Evolutionary conservation across 495 filamentous ascomycete genomes (phyloP), one percentile per base, ranked within the genome.

Genomic region (Amphirosellinia nigrospora): DNA sequence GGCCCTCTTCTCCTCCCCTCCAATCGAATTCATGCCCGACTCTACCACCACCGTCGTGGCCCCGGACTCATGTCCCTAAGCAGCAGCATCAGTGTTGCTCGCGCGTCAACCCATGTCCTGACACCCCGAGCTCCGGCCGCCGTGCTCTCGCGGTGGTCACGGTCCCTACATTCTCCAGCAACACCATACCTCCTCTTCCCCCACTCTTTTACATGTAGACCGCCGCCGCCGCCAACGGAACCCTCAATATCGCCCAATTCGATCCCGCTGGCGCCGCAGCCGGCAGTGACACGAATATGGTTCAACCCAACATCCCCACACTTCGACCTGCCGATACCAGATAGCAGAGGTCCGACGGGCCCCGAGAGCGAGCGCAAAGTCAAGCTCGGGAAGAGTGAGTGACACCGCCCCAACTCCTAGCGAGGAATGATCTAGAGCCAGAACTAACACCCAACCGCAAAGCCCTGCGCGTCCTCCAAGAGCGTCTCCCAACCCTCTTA

Each of bases 381-480:
- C 58, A 95, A 96, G 78, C 89, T 99, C 3, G 95, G 96, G 64
- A 95, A 92, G 75, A 98, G 94, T 94, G 82, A 73, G 88, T 78
- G 56, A 56, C 23, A 19, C n/a, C n/a, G n/a, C n/a, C n/a, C n/a
- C n/a, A n/a, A n/a, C n/a, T n/a, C n/a, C n/a, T n/a, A n/a, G n/a
- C n/a, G n/a, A n/a, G n/a, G n/a, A n/a, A n/a, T n/a, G n/a, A n/a
- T 15, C 4, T 16, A 58, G 53, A 58, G 36, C 53, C 39, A 48
- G 38, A 39, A 39, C 74, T 62, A 73, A 64, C 30, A 64, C 3
- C 11, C 32, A 19, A 34, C 58, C 61, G 46, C 36, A 48, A 7
- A 97, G 94, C 96, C 68, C 86, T 99, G 36, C 88, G 93, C 38
- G 92, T 88, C 65, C 90, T 99, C 39, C 96, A 96, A 81, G 88